Base-by-base conservation (phyloP, 768 basidiomycete species). In the Tricholomella constricta region DNA sequence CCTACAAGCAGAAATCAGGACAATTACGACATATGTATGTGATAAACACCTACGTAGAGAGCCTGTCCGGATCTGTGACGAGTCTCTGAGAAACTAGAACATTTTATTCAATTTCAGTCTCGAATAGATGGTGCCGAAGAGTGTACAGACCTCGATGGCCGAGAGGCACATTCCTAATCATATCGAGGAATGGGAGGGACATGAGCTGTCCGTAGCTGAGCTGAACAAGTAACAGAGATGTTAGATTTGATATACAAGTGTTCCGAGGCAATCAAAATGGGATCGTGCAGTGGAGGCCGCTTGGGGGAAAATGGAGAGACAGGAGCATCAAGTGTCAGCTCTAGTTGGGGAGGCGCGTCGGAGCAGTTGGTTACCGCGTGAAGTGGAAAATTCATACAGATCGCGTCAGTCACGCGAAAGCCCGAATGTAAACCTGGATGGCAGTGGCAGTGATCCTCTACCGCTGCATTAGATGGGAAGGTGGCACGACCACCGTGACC, bases 131-230 rank as follows among this genome's bases (percentile, higher is more conserved):
- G 17, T 5, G 7, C 23, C 20, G 15, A 51, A 25, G 38, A 38
- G 38, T 27, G n/a, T 19, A 64, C 74, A 36, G 54, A 78, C 78
- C 58, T 64, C 78, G 74, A 66, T 81, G 74, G 50, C 75, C 72
- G 19, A 70, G 63, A 22, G 79, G 79, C 14, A 81, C 79, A 50
- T 72, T 71, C 34, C 77, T 69, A 29, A 81, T 69, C 66, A 75
- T 71, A 53, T 72, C 74, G 51, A 81, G 66, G 50, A 75, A 67
- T 20, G 79, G 79, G n/a, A 81, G 66, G 12, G 78, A 79, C 59
- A 75, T 75, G 29, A 81, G 49, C 79, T 80, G 41, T 72, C 71
- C 26, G 72, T 70, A 43, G 76, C 74, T 47, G 75, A 74, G 22
- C 77, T 78, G 54, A 44, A 50, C 14, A 31, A 29, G 57, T 17